These are phyloP conservation scores for Arthrobotrys pseudoclavata DNA, from an alignment of 2,329 filamentous ascomycete species.

Conservation along the genomic window DNA sequence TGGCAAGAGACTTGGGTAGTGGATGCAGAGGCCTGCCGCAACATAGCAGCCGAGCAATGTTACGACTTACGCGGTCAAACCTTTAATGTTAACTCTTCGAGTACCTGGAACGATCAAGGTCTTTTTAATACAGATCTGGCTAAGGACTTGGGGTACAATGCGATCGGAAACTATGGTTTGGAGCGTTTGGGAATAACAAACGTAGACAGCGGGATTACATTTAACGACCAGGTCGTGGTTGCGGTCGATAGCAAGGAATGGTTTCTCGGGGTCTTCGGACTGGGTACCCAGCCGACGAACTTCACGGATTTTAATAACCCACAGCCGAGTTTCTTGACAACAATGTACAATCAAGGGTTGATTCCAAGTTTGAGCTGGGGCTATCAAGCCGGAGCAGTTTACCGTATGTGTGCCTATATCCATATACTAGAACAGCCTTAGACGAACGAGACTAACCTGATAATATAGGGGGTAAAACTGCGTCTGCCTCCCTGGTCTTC, in stretches of 20 bases:
- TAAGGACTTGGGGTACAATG: conserved; percentile 46
- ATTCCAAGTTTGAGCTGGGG: conserved; percentile 59
- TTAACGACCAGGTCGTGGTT: conserved; percentile 47
- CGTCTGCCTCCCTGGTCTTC: conserved; percentile 31
- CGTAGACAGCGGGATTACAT: conserved; percentile 30
- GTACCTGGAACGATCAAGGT: conserved; percentile 42
- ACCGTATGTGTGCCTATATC: conserved; percentile 23
- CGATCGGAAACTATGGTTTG: conserved; percentile 47
- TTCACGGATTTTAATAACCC: conserved; percentile 57
- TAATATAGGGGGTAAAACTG: conserved; percentile 28
- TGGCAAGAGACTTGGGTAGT: conserved; percentile 59
- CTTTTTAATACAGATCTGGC: conserved; percentile 44
- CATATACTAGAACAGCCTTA: background rate
- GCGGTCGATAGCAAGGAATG: conserved; percentile 30
- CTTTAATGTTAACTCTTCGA: conserved; percentile 25
- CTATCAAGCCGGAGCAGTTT: conserved; percentile 44
- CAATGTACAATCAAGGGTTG: conserved; percentile 39
- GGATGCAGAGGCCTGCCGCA: conserved; percentile 17
- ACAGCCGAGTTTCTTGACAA: conserved; percentile 47
- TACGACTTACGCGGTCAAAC: conserved; percentile 38
- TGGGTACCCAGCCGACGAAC: conserved; percentile 54
- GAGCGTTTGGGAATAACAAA: conserved; percentile 47
- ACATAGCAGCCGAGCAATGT: conserved; percentile 24
- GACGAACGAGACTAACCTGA: background rate
- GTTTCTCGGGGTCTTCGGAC: conserved; percentile 48